Base-by-base conservation (phyloP, 1,284 basidiomycete species). In the Ustilago lituana region DNA sequence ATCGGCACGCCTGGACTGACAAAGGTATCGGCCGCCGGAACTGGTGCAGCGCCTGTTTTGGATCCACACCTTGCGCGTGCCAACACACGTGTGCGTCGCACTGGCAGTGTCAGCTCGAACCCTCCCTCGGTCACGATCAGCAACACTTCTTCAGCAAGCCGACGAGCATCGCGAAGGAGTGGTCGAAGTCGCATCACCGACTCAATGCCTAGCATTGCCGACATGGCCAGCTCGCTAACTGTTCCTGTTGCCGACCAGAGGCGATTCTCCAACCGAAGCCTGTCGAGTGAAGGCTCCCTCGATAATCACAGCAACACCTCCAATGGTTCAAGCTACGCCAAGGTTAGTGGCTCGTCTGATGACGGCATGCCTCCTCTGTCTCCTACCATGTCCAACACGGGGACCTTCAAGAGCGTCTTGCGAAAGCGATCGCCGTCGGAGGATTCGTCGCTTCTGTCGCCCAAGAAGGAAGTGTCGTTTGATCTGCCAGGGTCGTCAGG, bases 291-390 rank as follows among this genome's bases (percentile, higher is more conserved):
- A 12, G 59, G 54, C 40, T 68, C 65, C 31, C 19, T 57, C 23
- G 64, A 67, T 40, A 61, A 50, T 41, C 65, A 68, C 51, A 68
- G 65, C 59, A 68, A 62, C 24, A 51, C 58, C 7, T 67, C 64
- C 20, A 61, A 56, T 36, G 45, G 46, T 17, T 68, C 65, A 0
- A 68, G 59, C 59, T 62, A 37, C 17, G 49, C 49, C 37, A 68
- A 68, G 35, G 65, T 68, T 10, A 54, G 40, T 10, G 65, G 65
- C 7, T 58, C 65, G 27, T 56, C 47, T 5, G 65, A 68, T 24
- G 58, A 62, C 9, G 59, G 47, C 9, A 44, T 32, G 15, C 22
- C 51, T 12, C n/a, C 65, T n/a, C 29, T 49, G 15, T 52, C 54
- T 11, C 29, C 40, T 5, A 46, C 41, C 26, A 29, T 23, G 14